Evolutionary conservation across 2,329 filamentous ascomycete species (phyloP).

Genomic region (Trichoderma sp.): DNA sequence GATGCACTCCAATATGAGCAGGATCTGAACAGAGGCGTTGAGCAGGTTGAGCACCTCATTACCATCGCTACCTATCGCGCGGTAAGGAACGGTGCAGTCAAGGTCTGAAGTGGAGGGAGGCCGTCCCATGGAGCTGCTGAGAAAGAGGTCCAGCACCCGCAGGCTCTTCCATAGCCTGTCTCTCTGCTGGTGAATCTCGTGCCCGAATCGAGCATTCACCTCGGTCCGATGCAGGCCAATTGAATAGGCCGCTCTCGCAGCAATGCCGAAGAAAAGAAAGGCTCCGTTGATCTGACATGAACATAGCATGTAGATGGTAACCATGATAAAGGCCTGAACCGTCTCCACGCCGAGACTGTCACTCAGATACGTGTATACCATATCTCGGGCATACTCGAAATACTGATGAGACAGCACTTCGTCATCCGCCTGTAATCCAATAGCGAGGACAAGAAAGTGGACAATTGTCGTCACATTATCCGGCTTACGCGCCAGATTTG

Average conservation of each 20-base stretch:
- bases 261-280: slow-evolving; percentile 57
- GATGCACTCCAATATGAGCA: slow-evolving; percentile 54
- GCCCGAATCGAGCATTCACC: slow-evolving; percentile 55
- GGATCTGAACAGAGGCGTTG: slow-evolving; percentile 56
- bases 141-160: slow-evolving; percentile 54
- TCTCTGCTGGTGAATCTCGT: slow-evolving; percentile 47
- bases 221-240: slow-evolving; percentile 57
- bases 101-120: slow-evolving; percentile 57
- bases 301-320: slow-evolving; percentile 58
- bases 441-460: slow-evolving; percentile 54
- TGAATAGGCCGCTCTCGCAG: slow-evolving; percentile 55
- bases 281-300: slow-evolving; percentile 59
- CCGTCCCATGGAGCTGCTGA: slow-evolving; percentile 57
- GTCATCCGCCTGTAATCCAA: slow-evolving; percentile 49
- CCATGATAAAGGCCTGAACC: slow-evolving; percentile 53
- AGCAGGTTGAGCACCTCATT: slow-evolving; percentile 50
- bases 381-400: slow-evolving; percentile 53
- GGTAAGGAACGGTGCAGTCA: slow-evolving; percentile 57
- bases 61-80: slow-evolving; percentile 40
- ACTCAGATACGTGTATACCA: slow-evolving; percentile 49
- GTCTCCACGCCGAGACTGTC: slow-evolving; percentile 53
- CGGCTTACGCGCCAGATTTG: slow-evolving; percentile 38
- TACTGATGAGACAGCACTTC: slow-evolving; percentile 48
- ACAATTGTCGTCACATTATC: slow-evolving; percentile 47
- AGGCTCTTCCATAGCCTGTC: slow-evolving; percentile 59